phyloP scores from a whole-genome alignment of 2,329 filamentous ascomycete species.

The Cercospora sojina region DNA sequence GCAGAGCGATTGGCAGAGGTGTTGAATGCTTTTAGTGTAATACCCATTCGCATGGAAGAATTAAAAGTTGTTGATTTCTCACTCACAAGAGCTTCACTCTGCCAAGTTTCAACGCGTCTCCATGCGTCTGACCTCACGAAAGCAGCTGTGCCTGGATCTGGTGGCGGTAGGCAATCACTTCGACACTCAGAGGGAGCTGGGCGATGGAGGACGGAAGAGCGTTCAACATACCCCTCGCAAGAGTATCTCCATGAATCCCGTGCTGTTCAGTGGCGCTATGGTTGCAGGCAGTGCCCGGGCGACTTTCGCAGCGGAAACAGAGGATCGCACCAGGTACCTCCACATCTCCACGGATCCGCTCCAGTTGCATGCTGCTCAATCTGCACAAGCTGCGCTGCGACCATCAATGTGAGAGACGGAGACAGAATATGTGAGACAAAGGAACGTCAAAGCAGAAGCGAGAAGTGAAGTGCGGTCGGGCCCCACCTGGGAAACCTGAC shows the following conservation, averaged over 20 bases:
- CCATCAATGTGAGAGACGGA: background rate
- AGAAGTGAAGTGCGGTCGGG: slow-evolving; percentile 2
- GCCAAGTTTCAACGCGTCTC: background rate
- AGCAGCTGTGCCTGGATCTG: background rate
- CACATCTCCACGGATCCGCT: background rate
- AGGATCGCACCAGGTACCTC: background rate
- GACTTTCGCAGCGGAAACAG: background rate
- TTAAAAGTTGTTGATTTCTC: background rate
- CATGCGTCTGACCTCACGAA: background rate
- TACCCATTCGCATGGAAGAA: background rate
- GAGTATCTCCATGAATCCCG: background rate
- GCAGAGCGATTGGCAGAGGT: background rate
- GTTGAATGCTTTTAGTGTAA: background rate
- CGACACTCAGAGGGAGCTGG: background rate
- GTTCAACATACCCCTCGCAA: background rate
- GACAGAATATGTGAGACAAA: background rate
- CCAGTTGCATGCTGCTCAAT: background rate
- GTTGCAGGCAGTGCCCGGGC: background rate
- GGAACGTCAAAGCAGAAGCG: slow-evolving; percentile 1
- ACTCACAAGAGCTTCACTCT: background rate
- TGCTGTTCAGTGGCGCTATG: background rate
- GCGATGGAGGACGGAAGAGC: background rate
- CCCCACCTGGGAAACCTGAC: background rate
- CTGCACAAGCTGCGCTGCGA: background rate
- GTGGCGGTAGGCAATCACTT: background rate